phyloP scores from a whole-genome alignment of 2,329 filamentous ascomycete genomes.

The Tolypocladium endophyticum region DNA sequence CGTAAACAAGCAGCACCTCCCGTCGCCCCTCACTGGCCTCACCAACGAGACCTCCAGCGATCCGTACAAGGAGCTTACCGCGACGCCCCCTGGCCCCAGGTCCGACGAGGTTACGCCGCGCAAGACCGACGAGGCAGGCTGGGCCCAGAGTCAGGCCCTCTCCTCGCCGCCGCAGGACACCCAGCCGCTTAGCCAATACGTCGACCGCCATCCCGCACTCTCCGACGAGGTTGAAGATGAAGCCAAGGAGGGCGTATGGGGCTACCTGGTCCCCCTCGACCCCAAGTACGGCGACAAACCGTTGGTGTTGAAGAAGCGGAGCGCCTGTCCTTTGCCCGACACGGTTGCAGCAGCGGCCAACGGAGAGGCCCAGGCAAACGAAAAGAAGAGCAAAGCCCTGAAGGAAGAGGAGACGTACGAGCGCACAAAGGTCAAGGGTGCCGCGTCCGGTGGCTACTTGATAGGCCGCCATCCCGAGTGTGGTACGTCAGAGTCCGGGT shows the following conservation, averaged over 20 bases:
- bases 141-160: slow-evolving; percentile 32
- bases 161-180: slow-evolving; percentile 55
- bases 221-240: slow-evolving; percentile 81
- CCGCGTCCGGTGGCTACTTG: slow-evolving; percentile 72
- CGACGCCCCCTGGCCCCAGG: slow-evolving; percentile 54
- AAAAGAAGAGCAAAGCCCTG: slow-evolving; percentile 34
- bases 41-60: slow-evolving; percentile 47
- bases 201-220: slow-evolving; percentile 60
- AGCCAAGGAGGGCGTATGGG: slow-evolving; percentile 80
- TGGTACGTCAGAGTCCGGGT: slow-evolving; percentile 43
- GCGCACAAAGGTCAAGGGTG: slow-evolving; percentile 46
- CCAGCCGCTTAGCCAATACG: slow-evolving; percentile 57
- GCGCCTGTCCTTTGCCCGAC: slow-evolving; percentile 53
- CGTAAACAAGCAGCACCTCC: slow-evolving; percentile 57
- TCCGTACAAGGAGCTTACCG: slow-evolving; percentile 55
- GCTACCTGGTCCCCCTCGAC: slow-evolving; percentile 80
- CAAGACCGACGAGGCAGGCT: slow-evolving; percentile 34
- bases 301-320: slow-evolving; percentile 62
- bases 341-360: slow-evolving; percentile 24
- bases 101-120: slow-evolving; percentile 44
- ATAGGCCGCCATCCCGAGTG: slow-evolving; percentile 92
- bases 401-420: slow-evolving; percentile 53
- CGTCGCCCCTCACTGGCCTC: slow-evolving; percentile 66
- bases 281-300: slow-evolving; percentile 55
- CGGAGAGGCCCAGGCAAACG: slow-evolving; percentile 27